Percentiles rank a stretch among this genome's conserved stretches.
Conservation (phyloP, 352 stramenopile species). For the Phytopythium oedochilum region DNA sequence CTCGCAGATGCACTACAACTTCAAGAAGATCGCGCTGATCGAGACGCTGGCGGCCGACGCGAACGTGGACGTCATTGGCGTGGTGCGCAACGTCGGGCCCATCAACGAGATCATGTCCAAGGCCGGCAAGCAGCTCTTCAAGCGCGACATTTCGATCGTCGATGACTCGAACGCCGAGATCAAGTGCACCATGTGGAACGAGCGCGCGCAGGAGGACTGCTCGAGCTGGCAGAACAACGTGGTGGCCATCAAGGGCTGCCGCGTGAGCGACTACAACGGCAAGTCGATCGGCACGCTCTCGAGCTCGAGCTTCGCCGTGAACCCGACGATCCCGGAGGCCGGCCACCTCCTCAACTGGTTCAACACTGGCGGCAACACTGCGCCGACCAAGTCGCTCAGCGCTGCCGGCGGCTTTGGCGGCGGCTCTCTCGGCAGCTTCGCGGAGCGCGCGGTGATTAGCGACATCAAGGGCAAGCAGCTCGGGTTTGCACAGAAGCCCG, state of each 20-base stretch:
- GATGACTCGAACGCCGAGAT: slow-evolving; percentile 96
- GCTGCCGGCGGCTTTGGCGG: slow-evolving; percentile 71
- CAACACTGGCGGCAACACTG: slow-evolving; percentile 59
- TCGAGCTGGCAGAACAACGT: slow-evolving; percentile 89
- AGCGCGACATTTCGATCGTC: slow-evolving; percentile 95
- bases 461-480: slow-evolving; percentile 96
- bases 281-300: slow-evolving; percentile 86
- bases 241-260: slow-evolving; percentile 94
- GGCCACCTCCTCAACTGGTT: slow-evolving; percentile 85
- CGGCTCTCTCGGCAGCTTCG: slow-evolving; percentile 74
- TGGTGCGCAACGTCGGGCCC: slow-evolving; percentile 93
- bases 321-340: slow-evolving; percentile 85
- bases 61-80: slow-evolving; percentile 94
- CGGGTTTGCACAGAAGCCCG: slow-evolving; percentile 93
- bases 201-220: slow-evolving; percentile 80
- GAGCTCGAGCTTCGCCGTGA: slow-evolving; percentile 78
- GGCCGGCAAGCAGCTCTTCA: slow-evolving; percentile 93
- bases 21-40: slow-evolving; percentile 93
- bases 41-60: slow-evolving; percentile 82
- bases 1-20: slow-evolving; percentile 88
- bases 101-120: slow-evolving; percentile 93
- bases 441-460: slow-evolving; percentile 84
- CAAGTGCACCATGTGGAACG: slow-evolving; percentile 96
- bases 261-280: slow-evolving; percentile 93
- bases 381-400: slow-evolving; percentile 77